Conservation (phyloP, 352 stramenopile species). For the Phytophthora pistaciae region DNA sequence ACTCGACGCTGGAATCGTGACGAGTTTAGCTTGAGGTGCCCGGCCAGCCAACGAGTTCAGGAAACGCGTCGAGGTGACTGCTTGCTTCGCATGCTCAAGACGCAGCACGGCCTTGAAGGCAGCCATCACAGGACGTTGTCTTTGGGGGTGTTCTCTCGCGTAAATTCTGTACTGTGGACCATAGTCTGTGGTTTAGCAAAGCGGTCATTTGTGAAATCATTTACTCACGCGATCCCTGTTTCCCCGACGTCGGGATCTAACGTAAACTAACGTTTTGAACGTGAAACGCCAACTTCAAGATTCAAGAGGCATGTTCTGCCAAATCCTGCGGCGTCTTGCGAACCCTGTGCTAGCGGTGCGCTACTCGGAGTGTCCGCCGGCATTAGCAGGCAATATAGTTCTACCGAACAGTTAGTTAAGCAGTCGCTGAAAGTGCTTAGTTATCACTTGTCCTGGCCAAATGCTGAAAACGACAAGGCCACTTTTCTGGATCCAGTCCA, state of each 20-base stretch:
- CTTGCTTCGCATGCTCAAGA: background rate
- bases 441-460: no score
- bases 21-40: conserved; percentile 26
- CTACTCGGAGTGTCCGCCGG: no score
- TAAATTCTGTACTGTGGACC: background rate
- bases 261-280: background rate
- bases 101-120: background rate
- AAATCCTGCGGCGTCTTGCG: no score
- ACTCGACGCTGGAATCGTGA: conserved; percentile 67
- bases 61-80: background rate
- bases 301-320: no score
- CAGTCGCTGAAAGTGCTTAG: no score
- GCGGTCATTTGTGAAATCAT: background rate
- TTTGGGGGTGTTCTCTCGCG: background rate
- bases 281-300: background rate
- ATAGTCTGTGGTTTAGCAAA: background rate
- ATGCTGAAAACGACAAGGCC: no score
- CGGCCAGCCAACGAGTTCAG: background rate
- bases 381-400: no score
- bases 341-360: no score
- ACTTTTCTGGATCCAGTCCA: no score
- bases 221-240: background rate
- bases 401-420: no score
- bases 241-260: background rate
- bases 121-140: background rate